Base-by-base conservation (phyloP, 257 asterid genomes). In the Solanum piurae region DNA sequence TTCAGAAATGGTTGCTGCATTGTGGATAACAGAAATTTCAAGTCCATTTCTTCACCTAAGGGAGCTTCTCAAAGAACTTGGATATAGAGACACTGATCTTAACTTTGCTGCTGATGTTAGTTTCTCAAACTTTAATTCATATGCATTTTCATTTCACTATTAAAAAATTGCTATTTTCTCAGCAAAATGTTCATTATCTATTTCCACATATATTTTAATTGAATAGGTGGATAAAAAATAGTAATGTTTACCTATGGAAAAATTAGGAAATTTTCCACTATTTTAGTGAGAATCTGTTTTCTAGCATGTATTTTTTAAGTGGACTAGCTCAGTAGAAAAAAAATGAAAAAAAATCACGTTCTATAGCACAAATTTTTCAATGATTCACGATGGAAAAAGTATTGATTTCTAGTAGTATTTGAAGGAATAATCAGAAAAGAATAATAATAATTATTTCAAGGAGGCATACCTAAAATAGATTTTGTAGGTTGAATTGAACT, bases 71-170 rank as follows among this genome's bases (percentile, higher is more conserved):
- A 97, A 96, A 88, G 99, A 97, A 90, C 88, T 96, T 76, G 98
- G 98, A 20, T 93, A 93, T 40, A 95, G 83, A 83, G 95, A 90
- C 90, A 92, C 99, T 60, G 93, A 91, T 83, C 92, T 95, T 87
- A 97, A 96, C 88, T 89, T 97, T 89, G 94, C 94, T 9, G 98
- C 94, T 79, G 99, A 96, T 92, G 99, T 97, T n/a, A 90, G 98
- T 94, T 88, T 60, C 44, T 33, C 87, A 91, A 90, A 88, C 87
- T 34, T 44, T 87, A 71, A 3, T 80, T 80, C 44, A 46, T 46
- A 3, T 80, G 27, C 85, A 46, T 80, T 80, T 27, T 3, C 9
- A 46, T 80, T 29, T 58, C 9, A 58, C 66, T 58, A 58, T 7
- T 58, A 12, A 58, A 58, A 55, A 20, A 58, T 21, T 0, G 2